Conservation (phyloP, 73 alveolate genomes). For the Paramecium tetraurelia region DNA sequence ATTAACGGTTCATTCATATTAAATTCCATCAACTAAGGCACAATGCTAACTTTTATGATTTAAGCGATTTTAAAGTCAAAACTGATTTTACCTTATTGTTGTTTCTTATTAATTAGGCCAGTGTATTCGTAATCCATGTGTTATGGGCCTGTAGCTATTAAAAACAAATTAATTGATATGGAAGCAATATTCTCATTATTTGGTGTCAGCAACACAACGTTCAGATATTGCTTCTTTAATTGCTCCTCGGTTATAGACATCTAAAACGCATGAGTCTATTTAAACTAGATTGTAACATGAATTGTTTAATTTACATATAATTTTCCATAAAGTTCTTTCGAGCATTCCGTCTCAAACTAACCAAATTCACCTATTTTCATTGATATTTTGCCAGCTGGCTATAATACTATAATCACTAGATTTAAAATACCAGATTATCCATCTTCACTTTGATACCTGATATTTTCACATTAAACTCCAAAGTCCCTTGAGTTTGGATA, state of each 20-base stretch:
- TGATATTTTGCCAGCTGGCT: neutral
- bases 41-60: neutral
- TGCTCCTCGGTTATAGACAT: neutral
- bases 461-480: slow-evolving; percentile 3
- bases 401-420: neutral
- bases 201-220: neutral
- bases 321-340: slow-evolving; percentile 41
- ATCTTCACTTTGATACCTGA: neutral
- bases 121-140: slow-evolving; percentile 32
- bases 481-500: neutral
- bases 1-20: neutral
- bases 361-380: neutral
- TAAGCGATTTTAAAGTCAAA: slow-evolving; percentile 41
- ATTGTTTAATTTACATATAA: neutral
- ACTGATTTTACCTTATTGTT: slow-evolving; percentile 6
- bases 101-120: neutral
- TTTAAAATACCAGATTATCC: neutral
- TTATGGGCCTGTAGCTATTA: slow-evolving; percentile 24
- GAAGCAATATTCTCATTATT: neutral
- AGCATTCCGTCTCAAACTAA: neutral
- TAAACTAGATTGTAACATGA: neutral
- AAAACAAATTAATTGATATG: neutral
- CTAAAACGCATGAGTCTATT: neutral
- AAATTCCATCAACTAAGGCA: slow-evolving; percentile 1
- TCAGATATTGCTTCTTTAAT: neutral